Evolutionary conservation across 768 basidiomycete genomes (phyloP), one percentile per base, ranked within the genome.

Genomic region (Strobilomyces echinocephalus): DNA sequence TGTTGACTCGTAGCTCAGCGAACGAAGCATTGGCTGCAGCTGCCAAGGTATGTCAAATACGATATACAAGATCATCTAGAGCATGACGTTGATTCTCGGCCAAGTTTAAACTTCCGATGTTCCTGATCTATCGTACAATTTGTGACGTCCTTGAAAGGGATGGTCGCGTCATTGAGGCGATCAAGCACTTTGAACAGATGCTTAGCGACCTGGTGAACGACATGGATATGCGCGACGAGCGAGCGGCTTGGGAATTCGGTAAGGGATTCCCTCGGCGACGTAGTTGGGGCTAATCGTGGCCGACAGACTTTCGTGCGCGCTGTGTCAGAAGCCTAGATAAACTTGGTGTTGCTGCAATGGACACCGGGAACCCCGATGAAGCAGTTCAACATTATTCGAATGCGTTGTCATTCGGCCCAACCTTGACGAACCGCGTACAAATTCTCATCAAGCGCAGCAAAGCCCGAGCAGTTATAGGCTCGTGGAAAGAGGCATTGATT

Each of bases 371-470:
- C 14, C 12, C 18, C 6, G 4, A 16, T 1, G 33, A 8, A n/a
- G 52, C 60, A 3, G 15, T 16, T 7, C 2, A 5, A 18, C 16
- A 28, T 9, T 61, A 35, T 20, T 53, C 59, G 1, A 12, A 12
- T 1, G 14, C 12, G 14, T 8, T 60, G 28, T 15, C 24, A 1
- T 30, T 56, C 1, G 2, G 9, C 1, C 42, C 51, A 1, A 5
- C 1, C 1, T 42, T 49, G 1, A 5, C 1, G 2, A 6, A 42
- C 2, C 30, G 0, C 2, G 1, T 0, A 2, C 16, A 18, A 1
- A 38, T 60, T 9, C 38, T 60, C 4, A 5, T 53, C 4, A 56
- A 56, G 42, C 52, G 60, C 0, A 53, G 60, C 30, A 44, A 48
- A 15, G 58, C 18, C 0, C 35, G 18, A 14, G 33, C 33, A 5